Conservation (phyloP, 2,329 filamentous ascomycete genomes). For the Alternaria consortialis region DNA sequence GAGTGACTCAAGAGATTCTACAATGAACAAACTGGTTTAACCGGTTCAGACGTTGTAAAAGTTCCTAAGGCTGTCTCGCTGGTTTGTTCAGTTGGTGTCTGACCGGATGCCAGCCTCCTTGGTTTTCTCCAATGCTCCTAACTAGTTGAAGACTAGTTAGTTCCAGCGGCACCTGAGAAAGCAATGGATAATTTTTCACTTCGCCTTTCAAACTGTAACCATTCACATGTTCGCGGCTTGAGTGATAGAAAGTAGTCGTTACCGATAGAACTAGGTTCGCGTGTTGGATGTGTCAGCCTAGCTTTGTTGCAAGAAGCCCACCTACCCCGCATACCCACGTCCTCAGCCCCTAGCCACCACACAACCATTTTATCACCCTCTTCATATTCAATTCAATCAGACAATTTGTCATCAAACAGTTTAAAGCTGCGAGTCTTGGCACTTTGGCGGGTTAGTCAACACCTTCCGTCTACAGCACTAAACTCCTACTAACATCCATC, state of each 20-base stretch:
- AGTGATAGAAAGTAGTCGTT: not conserved
- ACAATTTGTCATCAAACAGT: slow-evolving; percentile 3
- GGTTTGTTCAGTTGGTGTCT: not conserved
- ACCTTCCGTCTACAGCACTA: not conserved
- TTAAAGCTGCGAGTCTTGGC: not conserved
- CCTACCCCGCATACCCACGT: not conserved
- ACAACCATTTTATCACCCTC: not conserved
- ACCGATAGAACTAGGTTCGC: not conserved
- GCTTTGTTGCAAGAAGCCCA: not conserved
- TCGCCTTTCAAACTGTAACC: not conserved
- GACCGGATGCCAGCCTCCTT: not conserved
- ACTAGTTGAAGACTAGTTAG: not conserved
- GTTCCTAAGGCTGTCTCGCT: not conserved
- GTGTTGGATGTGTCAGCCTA: not conserved
- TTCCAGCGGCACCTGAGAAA: not conserved
- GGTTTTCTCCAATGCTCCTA: not conserved
- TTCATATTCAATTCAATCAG: not conserved
- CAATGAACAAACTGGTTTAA: not conserved
- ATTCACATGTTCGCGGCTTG: not conserved
- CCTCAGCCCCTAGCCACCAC: too few species aligned
- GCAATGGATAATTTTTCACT: not conserved
- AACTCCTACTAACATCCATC: not conserved
- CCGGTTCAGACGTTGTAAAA: not conserved
- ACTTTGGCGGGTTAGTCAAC: slow-evolving; percentile 14
- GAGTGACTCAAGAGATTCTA: not conserved